Percentiles rank a stretch among this genome's conserved stretches.
These are phyloP conservation scores for Delonix regia DNA, from an alignment of 306 rosid species.

Conservation along the genomic window DNA sequence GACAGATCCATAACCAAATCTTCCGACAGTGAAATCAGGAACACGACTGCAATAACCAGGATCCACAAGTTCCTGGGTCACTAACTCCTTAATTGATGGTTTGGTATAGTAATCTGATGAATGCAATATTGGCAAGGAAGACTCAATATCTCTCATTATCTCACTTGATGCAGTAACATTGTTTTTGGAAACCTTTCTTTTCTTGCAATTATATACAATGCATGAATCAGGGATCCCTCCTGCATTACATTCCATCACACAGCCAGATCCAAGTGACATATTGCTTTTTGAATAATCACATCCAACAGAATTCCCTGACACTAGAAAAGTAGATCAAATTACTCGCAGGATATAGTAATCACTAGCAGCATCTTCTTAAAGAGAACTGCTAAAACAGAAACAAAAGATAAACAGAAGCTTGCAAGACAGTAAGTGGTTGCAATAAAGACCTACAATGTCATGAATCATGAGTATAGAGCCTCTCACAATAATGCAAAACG, in stretches of 20 bases:
- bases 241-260: conserved; percentile 46
- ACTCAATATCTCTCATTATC: conserved; percentile 43
- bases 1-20: conserved; percentile 75
- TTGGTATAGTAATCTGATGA: conserved; percentile 58
- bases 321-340: conserved; percentile 13
- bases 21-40: conserved; percentile 75
- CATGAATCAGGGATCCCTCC: conserved; percentile 41
- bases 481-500: background rate
- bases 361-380: background rate
- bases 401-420: conserved; percentile 2
- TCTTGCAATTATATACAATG: conserved; percentile 44
- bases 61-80: conserved; percentile 48
- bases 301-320: conserved; percentile 9
- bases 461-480: background rate
- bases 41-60: conserved; percentile 76
- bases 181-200: conserved; percentile 50
- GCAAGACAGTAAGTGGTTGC: background rate
- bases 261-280: conserved; percentile 30
- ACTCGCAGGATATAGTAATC: background rate
- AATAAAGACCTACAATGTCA: background rate
- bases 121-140: conserved; percentile 54
- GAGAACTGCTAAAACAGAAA: conserved; percentile 7
- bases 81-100: conserved; percentile 71
- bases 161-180: conserved; percentile 25
- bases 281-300: conserved; percentile 24